Base-by-base conservation (phyloP, 805 yeast species). In the Lipomyces kockii region DNA sequence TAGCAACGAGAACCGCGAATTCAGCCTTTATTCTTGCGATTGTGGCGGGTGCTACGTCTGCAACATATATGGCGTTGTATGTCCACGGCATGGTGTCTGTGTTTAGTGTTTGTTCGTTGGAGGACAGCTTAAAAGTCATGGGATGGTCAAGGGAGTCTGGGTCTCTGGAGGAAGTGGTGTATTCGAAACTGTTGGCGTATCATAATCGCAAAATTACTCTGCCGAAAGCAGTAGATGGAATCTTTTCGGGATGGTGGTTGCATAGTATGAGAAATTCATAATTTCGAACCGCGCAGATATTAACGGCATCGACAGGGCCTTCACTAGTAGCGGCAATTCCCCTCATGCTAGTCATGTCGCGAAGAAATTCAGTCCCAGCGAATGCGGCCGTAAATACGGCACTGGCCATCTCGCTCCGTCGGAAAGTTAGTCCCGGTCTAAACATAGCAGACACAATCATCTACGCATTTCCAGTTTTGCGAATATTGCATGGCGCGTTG, bases 81-180 rank as follows among this genome's bases (percentile, higher is more conserved):
- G 72, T 72, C 8, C 63, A 74, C 9, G 80, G 80, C 1, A 75
- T 77, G 22, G 55, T 69, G 22, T 52, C 75, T 2, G 70, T 78
- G 22, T 61, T 73, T 29, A 62, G 69, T 57, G 61, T 75, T 62
- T 77, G 78, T 61, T 74, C 78, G 39, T n/a, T 43, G 20, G 69
- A 62, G 53, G 66, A 66, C 17, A 62, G 63, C 49, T 12, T 46
- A 46, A 29, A 25, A 22, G 25, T 64, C 34, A 51, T 64, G 20
- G 62, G 62, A 34, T 25, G 49, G 49, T 43, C 49, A n/a, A 43
- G 22, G 11, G 49, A 43, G 20, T 43, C 49, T 7, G 22, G 22
- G 20, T 43, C 49, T 6, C 22, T 43, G 25, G 49, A 43, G 49
- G 49, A 43, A 11, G 49, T 43, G 22, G 14, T 43, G 20, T 43